Evolutionary conservation across 805 yeast species (phyloP).

Genomic region (Myxozyma melibiosi): DNA sequence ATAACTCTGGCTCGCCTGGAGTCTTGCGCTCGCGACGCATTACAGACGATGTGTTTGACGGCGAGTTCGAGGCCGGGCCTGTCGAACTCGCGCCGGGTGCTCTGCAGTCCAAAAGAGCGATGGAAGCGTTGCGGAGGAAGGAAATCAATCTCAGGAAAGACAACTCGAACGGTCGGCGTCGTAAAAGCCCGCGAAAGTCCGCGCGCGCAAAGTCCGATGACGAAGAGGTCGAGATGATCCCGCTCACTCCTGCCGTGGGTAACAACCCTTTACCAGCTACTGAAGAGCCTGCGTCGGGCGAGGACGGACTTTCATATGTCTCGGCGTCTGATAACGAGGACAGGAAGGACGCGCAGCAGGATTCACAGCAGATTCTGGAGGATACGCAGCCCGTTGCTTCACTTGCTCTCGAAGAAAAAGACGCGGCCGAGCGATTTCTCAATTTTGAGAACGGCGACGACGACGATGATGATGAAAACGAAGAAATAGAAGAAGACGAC

Average conservation of each 20-base stretch:
- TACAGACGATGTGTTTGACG: not conserved
- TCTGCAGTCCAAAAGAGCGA: not conserved
- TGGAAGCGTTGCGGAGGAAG: not conserved
- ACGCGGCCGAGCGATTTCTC: not conserved
- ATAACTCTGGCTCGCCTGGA: too few species aligned
- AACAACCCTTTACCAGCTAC: too few species aligned
- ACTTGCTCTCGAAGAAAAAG: not conserved
- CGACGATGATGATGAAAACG: not conserved
- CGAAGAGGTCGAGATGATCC: not conserved
- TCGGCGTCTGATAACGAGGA: not conserved
- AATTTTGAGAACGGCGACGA: not conserved
- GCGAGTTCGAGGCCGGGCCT: conserved; percentile 1
- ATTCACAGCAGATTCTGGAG: not conserved
- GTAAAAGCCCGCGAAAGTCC: not conserved
- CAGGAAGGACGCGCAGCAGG: not conserved
- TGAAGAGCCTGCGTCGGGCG: not conserved
- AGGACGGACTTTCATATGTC: conserved; percentile 3
- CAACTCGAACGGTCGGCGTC: too few species aligned
- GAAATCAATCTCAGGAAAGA: not conserved
- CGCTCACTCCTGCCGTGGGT: not conserved
- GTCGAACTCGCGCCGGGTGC: not conserved
- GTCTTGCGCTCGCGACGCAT: too few species aligned
- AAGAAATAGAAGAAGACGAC: too few species aligned
- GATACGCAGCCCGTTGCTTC: conserved; percentile 2
- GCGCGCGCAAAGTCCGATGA: not conserved